Evolutionary conservation across 345 rosid genomes (phyloP).

Genomic region (Lagerstroemia speciosa): DNA sequence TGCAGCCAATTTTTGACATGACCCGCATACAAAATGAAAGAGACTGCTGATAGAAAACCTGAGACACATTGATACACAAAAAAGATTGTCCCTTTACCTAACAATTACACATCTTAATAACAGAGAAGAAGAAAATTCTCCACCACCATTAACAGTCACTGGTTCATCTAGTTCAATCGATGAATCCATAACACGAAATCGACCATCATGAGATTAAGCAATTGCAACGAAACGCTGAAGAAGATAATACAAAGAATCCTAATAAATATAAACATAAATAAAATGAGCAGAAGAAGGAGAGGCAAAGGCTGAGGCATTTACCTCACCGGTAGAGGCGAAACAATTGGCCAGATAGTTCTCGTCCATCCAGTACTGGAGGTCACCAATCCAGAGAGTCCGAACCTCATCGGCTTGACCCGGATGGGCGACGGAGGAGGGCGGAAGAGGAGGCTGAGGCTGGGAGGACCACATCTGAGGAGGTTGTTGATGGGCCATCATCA

Average conservation of each 20-base stretch:
- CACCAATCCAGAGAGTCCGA: slow-evolving; percentile 95
- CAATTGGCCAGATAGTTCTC: slow-evolving; percentile 50
- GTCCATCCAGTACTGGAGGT: slow-evolving; percentile 95
- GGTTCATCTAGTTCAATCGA: too few relatives aligned
- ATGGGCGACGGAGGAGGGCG: slow-evolving; percentile 24
- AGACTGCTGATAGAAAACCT: neutral
- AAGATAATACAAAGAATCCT: neutral
- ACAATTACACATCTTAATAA: too few relatives aligned
- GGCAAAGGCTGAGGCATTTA: neutral
- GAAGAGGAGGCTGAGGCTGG: slow-evolving; percentile 24
- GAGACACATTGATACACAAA: neutral
- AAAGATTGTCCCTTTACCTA: too few relatives aligned
- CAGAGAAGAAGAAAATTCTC: neutral
- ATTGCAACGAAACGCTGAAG: neutral
- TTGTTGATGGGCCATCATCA: slow-evolving; percentile 16
- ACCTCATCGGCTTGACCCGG: slow-evolving; percentile 45
- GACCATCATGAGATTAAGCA: neutral
- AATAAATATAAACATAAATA: neutral
- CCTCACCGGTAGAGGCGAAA: slow-evolving; percentile 69
- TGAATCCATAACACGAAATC: neutral
- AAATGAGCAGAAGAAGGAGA: neutral
- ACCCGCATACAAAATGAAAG: neutral
- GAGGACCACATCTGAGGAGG: slow-evolving; percentile 17
- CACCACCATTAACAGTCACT: neutral
- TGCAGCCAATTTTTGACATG: neutral